These are phyloP conservation scores for Trypanosoma vivax DNA, from an alignment of 208 protist species.

Conservation along the genomic window DNA sequence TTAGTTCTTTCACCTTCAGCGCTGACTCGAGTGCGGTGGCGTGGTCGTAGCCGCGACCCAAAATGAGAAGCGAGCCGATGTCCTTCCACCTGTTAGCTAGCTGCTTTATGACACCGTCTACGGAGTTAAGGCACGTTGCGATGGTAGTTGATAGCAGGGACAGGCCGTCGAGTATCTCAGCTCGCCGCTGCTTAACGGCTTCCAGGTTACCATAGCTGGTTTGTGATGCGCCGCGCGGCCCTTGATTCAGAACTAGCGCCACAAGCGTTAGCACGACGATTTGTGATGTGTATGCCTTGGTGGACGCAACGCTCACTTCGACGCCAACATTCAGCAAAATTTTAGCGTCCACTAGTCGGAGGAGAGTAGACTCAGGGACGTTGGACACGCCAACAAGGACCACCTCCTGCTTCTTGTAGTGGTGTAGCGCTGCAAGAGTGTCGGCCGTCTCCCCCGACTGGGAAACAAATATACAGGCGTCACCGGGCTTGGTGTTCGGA, in stretches of 20 bases:
- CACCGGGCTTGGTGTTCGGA: slow-evolving; percentile 70
- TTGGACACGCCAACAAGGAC: slow-evolving; percentile 91
- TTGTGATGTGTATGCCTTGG: slow-evolving; percentile 96
- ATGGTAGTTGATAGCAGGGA: slow-evolving; percentile 47
- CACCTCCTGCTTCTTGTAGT: slow-evolving; percentile 69
- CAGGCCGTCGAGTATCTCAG: slow-evolving; percentile 66
- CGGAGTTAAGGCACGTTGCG: slow-evolving; percentile 43
- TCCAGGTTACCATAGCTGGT: neutral
- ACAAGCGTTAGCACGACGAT: slow-evolving; percentile 87
- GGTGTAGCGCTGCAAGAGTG: slow-evolving; percentile 81
- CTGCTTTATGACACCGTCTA: slow-evolving; percentile 43
- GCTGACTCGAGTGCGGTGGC: slow-evolving; percentile 91
- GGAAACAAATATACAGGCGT: slow-evolving; percentile 89
- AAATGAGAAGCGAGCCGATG: slow-evolving; percentile 59
- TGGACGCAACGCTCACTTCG: slow-evolving; percentile 95
- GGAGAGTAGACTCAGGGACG: slow-evolving; percentile 88
- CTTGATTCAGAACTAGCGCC: slow-evolving; percentile 75
- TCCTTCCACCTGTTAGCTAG: slow-evolving; percentile 64
- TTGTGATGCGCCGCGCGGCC: slow-evolving; percentile 10
- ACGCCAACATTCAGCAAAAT: slow-evolving; percentile 89
- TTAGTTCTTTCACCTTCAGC: slow-evolving; percentile 97
- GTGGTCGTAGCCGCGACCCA: slow-evolving; percentile 91
- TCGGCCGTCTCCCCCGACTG: slow-evolving; percentile 95
- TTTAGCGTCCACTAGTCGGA: slow-evolving; percentile 78
- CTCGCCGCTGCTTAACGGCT: slow-evolving; percentile 32